Percentiles rank a stretch among this genome's conserved stretches.
Evolutionary conservation across 2,329 filamentous ascomycete species (phyloP).

Genomic region (Biscogniauxia marginata): DNA sequence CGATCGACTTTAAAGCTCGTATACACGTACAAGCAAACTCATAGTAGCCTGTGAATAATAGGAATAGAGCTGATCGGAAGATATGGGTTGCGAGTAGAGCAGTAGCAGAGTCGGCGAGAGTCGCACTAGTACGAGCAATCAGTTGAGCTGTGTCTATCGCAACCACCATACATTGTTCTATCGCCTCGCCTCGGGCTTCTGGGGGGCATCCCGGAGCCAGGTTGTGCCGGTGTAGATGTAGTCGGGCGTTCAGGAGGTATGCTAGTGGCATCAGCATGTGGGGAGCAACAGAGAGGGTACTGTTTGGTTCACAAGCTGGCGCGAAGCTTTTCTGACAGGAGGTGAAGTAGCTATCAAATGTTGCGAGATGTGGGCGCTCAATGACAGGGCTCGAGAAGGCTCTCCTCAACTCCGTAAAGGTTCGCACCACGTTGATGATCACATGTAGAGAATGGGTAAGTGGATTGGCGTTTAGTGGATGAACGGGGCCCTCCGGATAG

Average conservation of each 20-base stretch:
- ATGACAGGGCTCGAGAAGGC: constrained; percentile 68
- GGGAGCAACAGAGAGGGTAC: constrained; percentile 67
- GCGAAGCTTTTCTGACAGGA: constrained; percentile 76
- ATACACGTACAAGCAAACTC: constrained; percentile 71
- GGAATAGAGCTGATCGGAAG: constrained; percentile 80
- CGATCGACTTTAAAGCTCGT: constrained; percentile 68
- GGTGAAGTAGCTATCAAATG: constrained; percentile 78
- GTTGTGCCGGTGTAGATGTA: constrained; percentile 87
- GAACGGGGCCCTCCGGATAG: constrained; percentile 54
- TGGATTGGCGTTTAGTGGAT: constrained; percentile 50
- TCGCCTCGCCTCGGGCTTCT: constrained; percentile 65
- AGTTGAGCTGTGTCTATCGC: constrained; percentile 77
- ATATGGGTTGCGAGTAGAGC: constrained; percentile 78
- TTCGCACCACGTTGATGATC: constrained; percentile 77
- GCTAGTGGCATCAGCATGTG: constrained; percentile 72
- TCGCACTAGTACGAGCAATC: constrained; percentile 62
- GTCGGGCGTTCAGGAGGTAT: constrained; percentile 77
- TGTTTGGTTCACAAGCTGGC: constrained; percentile 66
- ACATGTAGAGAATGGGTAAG: constrained; percentile 72
- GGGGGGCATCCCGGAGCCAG: constrained; percentile 68
- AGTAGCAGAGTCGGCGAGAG: constrained; percentile 66
- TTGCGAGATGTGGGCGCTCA: constrained; percentile 64
- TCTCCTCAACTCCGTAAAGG: constrained; percentile 71
- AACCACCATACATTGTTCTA: constrained; percentile 73
- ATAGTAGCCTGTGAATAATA: constrained; percentile 73